Base-by-base conservation (phyloP, 83 land plant species). In the Larix sibirica region DNA sequence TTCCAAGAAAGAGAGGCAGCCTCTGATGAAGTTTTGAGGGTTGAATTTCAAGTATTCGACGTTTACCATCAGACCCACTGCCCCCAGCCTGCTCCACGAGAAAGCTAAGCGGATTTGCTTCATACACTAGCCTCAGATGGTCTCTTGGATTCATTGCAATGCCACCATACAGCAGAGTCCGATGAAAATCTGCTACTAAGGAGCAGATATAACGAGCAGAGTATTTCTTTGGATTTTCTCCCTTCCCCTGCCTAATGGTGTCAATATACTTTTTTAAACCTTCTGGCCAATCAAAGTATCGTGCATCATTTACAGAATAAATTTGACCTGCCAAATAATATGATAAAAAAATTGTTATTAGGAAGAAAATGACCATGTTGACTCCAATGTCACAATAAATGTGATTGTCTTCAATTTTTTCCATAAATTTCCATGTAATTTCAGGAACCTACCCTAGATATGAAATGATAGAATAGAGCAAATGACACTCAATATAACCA, bases 191-290 rank as follows among this genome's bases (percentile, higher is more conserved):
- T 23, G 99, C 99, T 80, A 97, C 99, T 63, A 97, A 81, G 14
- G 99, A 97, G 70, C 99, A 97, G 59, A 97, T 96, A 67, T 97
- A 97, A 47, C 99, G 95, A 62, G 99, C 98, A 13, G 99, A 97
- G 82, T 97, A 97, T 76, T 97, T 96, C 88, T 97, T 97, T 24
- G 96, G 97, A 62, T 86, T 83, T 85, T 90, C 86, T 6, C 99
- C 99, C 81, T 97, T 95, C 26, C 99, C 99, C 83, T 94, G 98
- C 56, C 99, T 86, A n/a, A 97, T 86, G 10, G 93, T 91, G 81
- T 97, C 99, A 74, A 97, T 94, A 73, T 97, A 97, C n/a, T 42
- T 83, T 77, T 91, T 88, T 38, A 97, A 75, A 8, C 98, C 99
- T 80, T 92, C 89, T 9, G 99, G 99, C 99, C 97, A 95, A 83